Percentiles rank a stretch among this genome's conserved stretches.
Evolutionary conservation across 139 green algal genomes (phyloP).

Genomic region (Choricystis sp.): DNA sequence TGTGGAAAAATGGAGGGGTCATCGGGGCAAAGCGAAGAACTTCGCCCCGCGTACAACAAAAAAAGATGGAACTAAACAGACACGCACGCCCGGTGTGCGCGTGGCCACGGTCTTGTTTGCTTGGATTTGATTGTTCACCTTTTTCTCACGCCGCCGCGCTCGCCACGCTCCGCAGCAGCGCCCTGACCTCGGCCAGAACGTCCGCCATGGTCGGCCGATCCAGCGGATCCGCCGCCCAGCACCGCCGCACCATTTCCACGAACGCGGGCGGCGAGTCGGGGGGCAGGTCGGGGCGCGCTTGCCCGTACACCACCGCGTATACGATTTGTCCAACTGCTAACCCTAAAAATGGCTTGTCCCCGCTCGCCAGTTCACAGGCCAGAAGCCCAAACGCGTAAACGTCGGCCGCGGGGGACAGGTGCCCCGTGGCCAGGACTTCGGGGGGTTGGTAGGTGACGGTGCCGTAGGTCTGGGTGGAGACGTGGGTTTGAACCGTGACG

Average conservation of each 20-base stretch:
- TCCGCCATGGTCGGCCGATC: background rate
- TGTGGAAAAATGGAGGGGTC: no score
- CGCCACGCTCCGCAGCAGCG: background rate
- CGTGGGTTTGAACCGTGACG: background rate
- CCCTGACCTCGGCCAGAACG: background rate
- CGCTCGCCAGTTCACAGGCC: background rate
- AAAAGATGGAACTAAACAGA: no score
- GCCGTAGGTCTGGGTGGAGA: constrained; percentile 15
- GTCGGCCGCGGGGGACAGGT: constrained; percentile 5
- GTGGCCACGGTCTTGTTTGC: no score
- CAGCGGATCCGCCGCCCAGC: background rate
- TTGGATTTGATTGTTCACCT: no score
- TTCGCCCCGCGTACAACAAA: no score
- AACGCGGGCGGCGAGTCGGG: background rate
- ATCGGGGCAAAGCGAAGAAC: no score
- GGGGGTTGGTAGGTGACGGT: constrained; percentile 35
- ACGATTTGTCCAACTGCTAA: background rate
- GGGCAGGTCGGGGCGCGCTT: background rate
- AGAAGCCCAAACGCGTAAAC: constrained; percentile 31
- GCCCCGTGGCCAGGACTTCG: constrained; percentile 10
- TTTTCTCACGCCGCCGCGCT: background rate
- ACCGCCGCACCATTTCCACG: background rate
- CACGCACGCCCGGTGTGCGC: no score
- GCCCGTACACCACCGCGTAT: background rate
- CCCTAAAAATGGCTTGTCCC: background rate